Evolutionary conservation across 2,329 filamentous ascomycete species (phyloP), one percentile per base, ranked within the genome.

Genomic region (Alternaria panax): DNA sequence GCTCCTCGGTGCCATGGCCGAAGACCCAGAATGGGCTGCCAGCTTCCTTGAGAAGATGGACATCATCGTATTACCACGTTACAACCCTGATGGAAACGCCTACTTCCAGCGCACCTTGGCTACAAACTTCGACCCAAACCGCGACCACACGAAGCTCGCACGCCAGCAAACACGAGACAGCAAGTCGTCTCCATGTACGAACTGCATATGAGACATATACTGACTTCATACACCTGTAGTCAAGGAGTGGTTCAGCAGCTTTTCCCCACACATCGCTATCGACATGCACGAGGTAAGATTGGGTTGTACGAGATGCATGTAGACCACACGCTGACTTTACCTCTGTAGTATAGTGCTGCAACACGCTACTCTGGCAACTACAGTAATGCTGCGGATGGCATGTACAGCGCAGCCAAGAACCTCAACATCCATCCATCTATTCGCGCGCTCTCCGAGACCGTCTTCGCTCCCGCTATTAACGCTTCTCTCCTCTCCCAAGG

Each of bases 91-190:
- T 50, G 77, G 75, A 8, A 74, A 78, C 12, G 65, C 67, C 1
- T 79, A 72, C 58, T 78, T 79, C 60, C 75, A 79, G 48, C 72
- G 76, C 25, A 68, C 69, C 0, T 54, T 78, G 3, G 75, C 76
- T 1, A 73, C 72, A n/a, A 77, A 76, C 57, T 76, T 73, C 53
- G 77, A 79, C 51, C 71, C 74, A 0, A 79, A 78, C 56, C 70
- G 76, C 43, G 77, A 79, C 51, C 75, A 78, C 62, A 69, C 70
- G 8, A 79, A 78, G 53, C 70, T 78, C 22, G 67, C 63, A 3
- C 72, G 77, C 40, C 68, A 73, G 51, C 76, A 79, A 46, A 76
- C 75, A 0, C 68, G 73, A 14, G 66, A 76, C 32, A 73, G n/a
- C n/a, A n/a, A n/a, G n/a, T n/a, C n/a, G n/a, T n/a, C n/a, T n/a